Conservation (phyloP, 805 yeast genomes). For the Zygosaccharomyces bisporus region DNA sequence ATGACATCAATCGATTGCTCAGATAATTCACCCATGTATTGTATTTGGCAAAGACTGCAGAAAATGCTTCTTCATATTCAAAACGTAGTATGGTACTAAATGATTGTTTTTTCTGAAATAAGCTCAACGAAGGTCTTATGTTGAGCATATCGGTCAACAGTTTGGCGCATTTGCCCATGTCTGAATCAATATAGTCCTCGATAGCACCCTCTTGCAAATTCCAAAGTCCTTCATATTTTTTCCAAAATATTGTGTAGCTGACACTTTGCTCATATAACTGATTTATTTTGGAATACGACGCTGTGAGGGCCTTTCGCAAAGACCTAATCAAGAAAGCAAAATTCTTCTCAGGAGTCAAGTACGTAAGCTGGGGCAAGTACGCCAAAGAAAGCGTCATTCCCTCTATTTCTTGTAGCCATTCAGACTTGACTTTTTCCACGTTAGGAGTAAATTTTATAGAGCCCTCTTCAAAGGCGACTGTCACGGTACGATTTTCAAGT, state of each 20-base stretch:
- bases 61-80: conserved; percentile 3
- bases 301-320: not conserved
- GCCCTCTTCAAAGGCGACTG: conserved; percentile 5
- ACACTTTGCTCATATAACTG: not conserved
- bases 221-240: conserved; percentile 7
- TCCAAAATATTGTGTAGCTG: not conserved
- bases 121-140: not conserved
- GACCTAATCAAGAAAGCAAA: not conserved
- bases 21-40: conserved; percentile 55
- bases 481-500: conserved; percentile 1
- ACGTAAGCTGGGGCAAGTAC: not conserved
- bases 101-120: not conserved
- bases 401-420: conserved; percentile 7
- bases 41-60: conserved; percentile 45
- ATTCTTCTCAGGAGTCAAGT: not conserved
- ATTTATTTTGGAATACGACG: not conserved
- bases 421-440: conserved; percentile 2
- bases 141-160: conserved; percentile 7
- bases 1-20: conserved; percentile 40
- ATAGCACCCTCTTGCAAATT: not conserved
- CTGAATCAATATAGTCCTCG: not conserved
- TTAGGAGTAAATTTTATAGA: not conserved
- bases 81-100: not conserved
- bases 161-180: conserved; percentile 5
- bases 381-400: not conserved